phyloP scores from a whole-genome alignment of 805 yeast genomes.

The Candida ovalis region DNA sequence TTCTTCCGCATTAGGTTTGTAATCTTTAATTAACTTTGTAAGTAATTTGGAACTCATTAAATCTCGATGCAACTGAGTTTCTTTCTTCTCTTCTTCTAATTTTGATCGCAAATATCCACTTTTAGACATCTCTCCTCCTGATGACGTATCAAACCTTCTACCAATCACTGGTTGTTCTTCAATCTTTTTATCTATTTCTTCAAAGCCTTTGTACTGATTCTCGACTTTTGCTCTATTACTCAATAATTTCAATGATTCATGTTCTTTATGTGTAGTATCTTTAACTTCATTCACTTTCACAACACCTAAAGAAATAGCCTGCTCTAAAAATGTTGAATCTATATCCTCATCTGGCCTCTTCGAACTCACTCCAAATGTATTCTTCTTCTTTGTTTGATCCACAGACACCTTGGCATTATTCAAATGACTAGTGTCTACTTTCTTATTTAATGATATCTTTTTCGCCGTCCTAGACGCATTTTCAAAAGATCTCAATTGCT shows the following conservation, averaged over 20 bases:
- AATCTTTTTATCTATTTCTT: constrained; percentile 6
- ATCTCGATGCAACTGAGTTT: not conserved
- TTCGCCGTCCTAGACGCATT: not conserved
- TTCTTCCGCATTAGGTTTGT: not conserved
- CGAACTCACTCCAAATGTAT: constrained; percentile 4
- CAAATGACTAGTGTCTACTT: not conserved
- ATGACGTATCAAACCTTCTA: not conserved
- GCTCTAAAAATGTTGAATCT: constrained; percentile 12
- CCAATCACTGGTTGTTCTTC: not conserved
- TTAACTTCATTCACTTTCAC: constrained; percentile 18
- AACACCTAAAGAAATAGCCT: constrained; percentile 24
- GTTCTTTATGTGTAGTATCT: constrained; percentile 10
- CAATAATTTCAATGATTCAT: constrained; percentile 22
- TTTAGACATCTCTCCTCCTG: not conserved
- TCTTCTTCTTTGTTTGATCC: not conserved
- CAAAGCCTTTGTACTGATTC: constrained; percentile 14
- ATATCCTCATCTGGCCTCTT: constrained; percentile 1
- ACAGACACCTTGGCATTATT: not conserved
- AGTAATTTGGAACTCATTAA: constrained; percentile 3
- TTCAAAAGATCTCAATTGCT: constrained; percentile 14
- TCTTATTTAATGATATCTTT: not conserved
- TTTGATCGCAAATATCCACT: not conserved
- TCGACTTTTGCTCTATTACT: constrained; percentile 22
- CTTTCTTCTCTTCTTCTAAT: not conserved
- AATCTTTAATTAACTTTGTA: constrained; percentile 3